A percentile compares a stretch with the other conserved stretches of the same genome.
Evolutionary conservation across 2,329 filamentous ascomycete genomes (phyloP).

Genomic region (Coleophoma cylindrospora): DNA sequence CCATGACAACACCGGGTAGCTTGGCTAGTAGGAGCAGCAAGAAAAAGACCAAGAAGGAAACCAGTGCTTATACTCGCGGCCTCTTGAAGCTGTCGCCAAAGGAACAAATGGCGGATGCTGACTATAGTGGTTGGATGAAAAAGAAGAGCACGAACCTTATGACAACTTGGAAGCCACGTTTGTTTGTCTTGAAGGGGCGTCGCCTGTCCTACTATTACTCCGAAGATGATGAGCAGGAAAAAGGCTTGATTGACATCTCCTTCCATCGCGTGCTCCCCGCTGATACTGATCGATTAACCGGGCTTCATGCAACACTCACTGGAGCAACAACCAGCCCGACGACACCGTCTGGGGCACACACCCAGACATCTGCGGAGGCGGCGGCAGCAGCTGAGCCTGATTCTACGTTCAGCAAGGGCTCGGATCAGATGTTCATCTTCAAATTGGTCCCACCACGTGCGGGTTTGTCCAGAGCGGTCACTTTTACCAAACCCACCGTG

Average conservation of each 20-base stretch:
- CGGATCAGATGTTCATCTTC: slow-evolving; percentile 87
- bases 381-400: slow-evolving; percentile 34
- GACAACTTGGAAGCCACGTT: slow-evolving; percentile 93
- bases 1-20: slow-evolving; percentile 38
- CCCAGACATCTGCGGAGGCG: slow-evolving; percentile 37
- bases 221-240: slow-evolving; percentile 86
- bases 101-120: slow-evolving; percentile 79
- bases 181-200: slow-evolving; percentile 92
- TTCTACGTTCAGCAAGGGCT: slow-evolving; percentile 26
- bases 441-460: slow-evolving; percentile 90
- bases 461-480: slow-evolving; percentile 84
- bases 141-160: slow-evolving; percentile 96
- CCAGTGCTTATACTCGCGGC: slow-evolving; percentile 87
- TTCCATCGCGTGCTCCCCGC: slow-evolving; percentile 95
- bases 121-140: slow-evolving; percentile 99
- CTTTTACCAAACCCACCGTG: slow-evolving; percentile 94
- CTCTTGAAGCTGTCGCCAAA: slow-evolving; percentile 74
- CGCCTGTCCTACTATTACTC: slow-evolving; percentile 95
- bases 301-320: slow-evolving; percentile 86
- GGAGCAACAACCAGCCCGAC: slow-evolving; percentile 69
- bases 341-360: slow-evolving; percentile 40
- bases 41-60: slow-evolving; percentile 86
- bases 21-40: slow-evolving; percentile 42
- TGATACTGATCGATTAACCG: slow-evolving; percentile 84
- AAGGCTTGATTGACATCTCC: slow-evolving; percentile 94